These are phyloP conservation scores for Cystobasidium sp. DNA, from an alignment of 1,284 basidiomycete species.

Conservation along the genomic window DNA sequence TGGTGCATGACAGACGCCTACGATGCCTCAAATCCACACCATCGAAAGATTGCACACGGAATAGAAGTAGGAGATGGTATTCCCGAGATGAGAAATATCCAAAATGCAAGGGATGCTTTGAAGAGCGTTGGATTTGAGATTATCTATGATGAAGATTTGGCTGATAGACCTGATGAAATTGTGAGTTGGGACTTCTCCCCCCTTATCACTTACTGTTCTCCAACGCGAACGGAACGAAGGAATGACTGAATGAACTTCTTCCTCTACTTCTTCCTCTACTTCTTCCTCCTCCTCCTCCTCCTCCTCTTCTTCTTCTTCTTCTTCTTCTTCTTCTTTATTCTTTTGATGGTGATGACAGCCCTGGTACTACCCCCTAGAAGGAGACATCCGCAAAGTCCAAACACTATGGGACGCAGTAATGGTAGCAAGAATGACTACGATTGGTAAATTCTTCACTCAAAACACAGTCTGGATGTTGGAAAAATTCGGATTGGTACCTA, in stretches of 20 bases:
- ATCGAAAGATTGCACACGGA: conserved; percentile 88
- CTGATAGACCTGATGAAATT: conserved; percentile 65
- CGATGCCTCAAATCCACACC: conserved; percentile 79
- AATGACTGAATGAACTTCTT: neutral
- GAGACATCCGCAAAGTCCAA: conserved; percentile 77
- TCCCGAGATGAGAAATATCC: conserved; percentile 89
- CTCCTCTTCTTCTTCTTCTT: neutral
- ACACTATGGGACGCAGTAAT: conserved; percentile 79
- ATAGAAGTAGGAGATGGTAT: conserved; percentile 86
- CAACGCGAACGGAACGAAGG: neutral
- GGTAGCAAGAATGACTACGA: conserved; percentile 80
- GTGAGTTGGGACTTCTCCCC: conserved; percentile 10
- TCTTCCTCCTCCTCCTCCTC: too few relatives aligned
- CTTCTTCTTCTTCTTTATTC: neutral
- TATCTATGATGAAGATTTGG: conserved; percentile 91
- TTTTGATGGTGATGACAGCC: conserved; percentile 22
- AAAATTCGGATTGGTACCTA: conserved; percentile 77
- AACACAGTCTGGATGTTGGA: conserved; percentile 79
- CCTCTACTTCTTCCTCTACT: too few relatives aligned
- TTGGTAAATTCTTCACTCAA: conserved; percentile 85
- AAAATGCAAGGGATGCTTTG: conserved; percentile 75
- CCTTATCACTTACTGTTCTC: neutral
- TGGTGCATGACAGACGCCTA: conserved; percentile 98
- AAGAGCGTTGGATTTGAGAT: conserved; percentile 85
- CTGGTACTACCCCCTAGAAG: conserved; percentile 52